These are phyloP conservation scores for Pseudozyma pruni DNA, from an alignment of 1,284 basidiomycete genomes.

Conservation along the genomic window DNA sequence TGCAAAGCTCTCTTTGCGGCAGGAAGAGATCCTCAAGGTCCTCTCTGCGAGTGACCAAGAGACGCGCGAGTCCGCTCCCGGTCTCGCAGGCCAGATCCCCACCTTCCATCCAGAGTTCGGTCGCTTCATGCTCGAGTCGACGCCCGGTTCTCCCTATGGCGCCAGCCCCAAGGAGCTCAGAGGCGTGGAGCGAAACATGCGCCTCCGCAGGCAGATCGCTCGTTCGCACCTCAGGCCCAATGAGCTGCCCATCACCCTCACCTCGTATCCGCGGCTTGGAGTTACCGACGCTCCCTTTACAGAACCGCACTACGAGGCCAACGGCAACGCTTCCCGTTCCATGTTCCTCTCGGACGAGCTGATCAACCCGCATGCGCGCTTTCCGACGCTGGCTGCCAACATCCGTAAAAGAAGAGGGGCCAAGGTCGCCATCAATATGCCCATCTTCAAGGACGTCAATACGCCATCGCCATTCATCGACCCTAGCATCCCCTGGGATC, in stretches of 20 bases:
- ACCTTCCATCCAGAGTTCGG: conserved; percentile 99
- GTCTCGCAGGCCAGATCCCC: conserved; percentile 76
- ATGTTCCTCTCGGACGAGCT: conserved; percentile 95
- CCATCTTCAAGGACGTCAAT: conserved; percentile 86
- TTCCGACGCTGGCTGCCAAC: conserved; percentile 97
- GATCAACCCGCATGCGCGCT: conserved; percentile 95
- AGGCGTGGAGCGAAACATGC: conserved; percentile 93
- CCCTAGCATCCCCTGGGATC: conserved; percentile 85
- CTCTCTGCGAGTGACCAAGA: conserved; percentile 72
- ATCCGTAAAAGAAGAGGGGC: conserved; percentile 88
- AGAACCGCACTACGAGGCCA: conserved; percentile 83
- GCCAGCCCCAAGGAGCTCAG: conserved; percentile 85
- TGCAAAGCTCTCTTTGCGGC: conserved; percentile 87
- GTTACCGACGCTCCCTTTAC: conserved; percentile 82
- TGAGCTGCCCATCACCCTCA: conserved; percentile 91
- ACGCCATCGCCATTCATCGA: conserved; percentile 91
- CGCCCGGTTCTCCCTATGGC: conserved; percentile 92
- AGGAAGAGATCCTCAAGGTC: conserved; percentile 90
- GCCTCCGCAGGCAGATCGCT: conserved; percentile 82
- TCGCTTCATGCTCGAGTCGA: conserved; percentile 98
- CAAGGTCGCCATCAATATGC: conserved; percentile 95
- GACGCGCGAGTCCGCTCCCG: conserved; percentile 73
- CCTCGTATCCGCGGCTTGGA: conserved; percentile 93
- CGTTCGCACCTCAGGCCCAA: conserved; percentile 83
- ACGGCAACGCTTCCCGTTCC: conserved; percentile 84